Base-by-base conservation (phyloP, 768 basidiomycete genomes). In the Sarcomyxa edulis region DNA sequence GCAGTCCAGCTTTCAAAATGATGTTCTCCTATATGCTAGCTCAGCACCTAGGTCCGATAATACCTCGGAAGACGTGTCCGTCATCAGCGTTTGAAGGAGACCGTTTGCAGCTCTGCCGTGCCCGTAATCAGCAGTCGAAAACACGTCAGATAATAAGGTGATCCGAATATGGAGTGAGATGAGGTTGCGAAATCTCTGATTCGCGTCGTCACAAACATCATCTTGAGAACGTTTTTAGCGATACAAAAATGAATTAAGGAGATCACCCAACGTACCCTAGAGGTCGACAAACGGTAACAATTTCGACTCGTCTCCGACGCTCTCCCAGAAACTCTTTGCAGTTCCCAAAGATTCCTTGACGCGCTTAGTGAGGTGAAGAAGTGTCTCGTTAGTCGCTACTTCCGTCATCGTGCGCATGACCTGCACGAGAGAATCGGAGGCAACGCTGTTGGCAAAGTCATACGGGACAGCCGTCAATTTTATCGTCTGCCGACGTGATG, bases 361-460 rank as follows among this genome's bases (percentile, higher is more conserved):
- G 15, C 87, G 70, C 43, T 72, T 70, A 11, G 83, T 67, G 37
- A 95, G 68, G 46, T 85, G 77, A 18, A 68, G 61, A 20, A 94
- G 68, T 2, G 89, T 85, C 47, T 85, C 83, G 40, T 68, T 75
- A 1, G 86, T 80, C n/a, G 85, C 76, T 22, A 84, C 82, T 52
- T 97, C 94, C 8, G 83, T 81, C 73, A 97, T 81, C 7, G 88
- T 85, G 8, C 90, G 78, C 61, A 95, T 78, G 34, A 93, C 84
- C 54, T 89, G 84, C 10, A 92, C 83, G 53, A 96, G 73, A 0
- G 91, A 85, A 54, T 89, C 86, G 18, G 91, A 90, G 2, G 86
- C 80, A 21, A 84, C 78, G 39, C 87, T 86, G 48, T 81, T 83
- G 12, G 84, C 82, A 53, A 88, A 94, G 55, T 93, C 86, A 43